A percentile compares a stretch with the other conserved stretches of the same genome.
These are phyloP conservation scores for Trichoderma atroviride DNA, from an alignment of 2,329 filamentous ascomycete species.

Conservation along the genomic window DNA sequence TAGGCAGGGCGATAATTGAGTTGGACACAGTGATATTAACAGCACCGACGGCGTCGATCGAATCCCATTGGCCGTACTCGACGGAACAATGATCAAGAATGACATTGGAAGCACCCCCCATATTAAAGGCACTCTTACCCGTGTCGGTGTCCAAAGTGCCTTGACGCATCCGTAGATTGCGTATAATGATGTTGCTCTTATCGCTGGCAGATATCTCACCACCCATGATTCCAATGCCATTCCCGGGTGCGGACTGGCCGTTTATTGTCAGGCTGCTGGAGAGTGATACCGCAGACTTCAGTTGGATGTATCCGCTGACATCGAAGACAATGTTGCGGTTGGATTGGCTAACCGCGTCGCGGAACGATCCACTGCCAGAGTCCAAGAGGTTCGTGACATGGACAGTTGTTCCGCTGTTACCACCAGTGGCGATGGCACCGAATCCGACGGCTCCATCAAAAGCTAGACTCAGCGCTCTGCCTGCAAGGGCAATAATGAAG, in stretches of 20 bases:
- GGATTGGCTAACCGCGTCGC: neutral
- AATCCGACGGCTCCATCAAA: neutral
- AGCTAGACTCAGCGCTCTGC: neutral
- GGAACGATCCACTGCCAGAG: neutral
- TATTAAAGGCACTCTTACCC: neutral
- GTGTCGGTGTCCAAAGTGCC: neutral
- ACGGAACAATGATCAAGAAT: neutral
- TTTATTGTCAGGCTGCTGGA: neutral
- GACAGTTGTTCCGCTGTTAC: neutral
- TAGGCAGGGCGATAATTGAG: neutral
- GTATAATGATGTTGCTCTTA: neutral
- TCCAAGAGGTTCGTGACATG: neutral
- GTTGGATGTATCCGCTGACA: neutral
- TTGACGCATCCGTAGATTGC: neutral
- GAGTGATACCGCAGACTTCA: neutral
- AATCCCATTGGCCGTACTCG: neutral
- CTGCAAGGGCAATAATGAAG: neutral
- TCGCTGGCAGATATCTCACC: neutral
- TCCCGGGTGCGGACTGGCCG: neutral
- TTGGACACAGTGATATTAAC: neutral
- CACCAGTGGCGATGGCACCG: neutral
- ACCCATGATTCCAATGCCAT: neutral
- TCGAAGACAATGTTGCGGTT: neutral
- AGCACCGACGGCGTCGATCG: neutral
- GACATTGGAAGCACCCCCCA: neutral